phyloP scores from a whole-genome alignment of 2,329 filamentous ascomycete species.

The Corinectria fuckeliana region DNA sequence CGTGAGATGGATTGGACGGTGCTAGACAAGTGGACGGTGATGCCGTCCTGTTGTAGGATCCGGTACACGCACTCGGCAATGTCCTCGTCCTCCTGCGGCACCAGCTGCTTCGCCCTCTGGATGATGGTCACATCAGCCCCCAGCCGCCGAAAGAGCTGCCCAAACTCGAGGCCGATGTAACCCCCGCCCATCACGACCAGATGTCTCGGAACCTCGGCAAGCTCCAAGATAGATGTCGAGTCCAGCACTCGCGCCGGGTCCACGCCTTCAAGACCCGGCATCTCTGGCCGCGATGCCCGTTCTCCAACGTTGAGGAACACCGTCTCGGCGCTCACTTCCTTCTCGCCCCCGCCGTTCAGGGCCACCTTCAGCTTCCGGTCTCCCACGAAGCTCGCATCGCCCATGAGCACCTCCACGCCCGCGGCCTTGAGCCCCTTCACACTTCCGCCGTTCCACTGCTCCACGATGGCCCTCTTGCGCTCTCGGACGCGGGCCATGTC shows the following conservation, averaged over 20 bases:
- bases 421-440: constrained; percentile 49
- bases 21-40: constrained; percentile 50
- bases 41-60: constrained; percentile 54
- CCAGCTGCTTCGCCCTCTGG: constrained; percentile 50
- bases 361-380: constrained; percentile 47
- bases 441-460: constrained; percentile 55
- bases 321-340: constrained; percentile 45
- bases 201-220: constrained; percentile 53
- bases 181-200: constrained; percentile 60
- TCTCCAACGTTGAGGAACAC: constrained; percentile 58
- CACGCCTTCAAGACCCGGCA: constrained; percentile 47
- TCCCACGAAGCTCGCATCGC: constrained; percentile 51
- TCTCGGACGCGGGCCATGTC: constrained; percentile 58
- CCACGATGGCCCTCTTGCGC: constrained; percentile 60
- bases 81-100: constrained; percentile 56
- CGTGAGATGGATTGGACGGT: constrained; percentile 38
- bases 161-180: constrained; percentile 61
- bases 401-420: constrained; percentile 54
- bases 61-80: constrained; percentile 49
- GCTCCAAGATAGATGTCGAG: constrained; percentile 56
- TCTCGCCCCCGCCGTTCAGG: constrained; percentile 41
- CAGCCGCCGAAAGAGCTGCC: constrained; percentile 57
- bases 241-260: constrained; percentile 48
- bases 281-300: constrained; percentile 46
- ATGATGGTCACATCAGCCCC: constrained; percentile 57